These are phyloP conservation scores for Paramyrothecium sp. DNA, from an alignment of 2,329 filamentous ascomycete species.

Conservation along the genomic window DNA sequence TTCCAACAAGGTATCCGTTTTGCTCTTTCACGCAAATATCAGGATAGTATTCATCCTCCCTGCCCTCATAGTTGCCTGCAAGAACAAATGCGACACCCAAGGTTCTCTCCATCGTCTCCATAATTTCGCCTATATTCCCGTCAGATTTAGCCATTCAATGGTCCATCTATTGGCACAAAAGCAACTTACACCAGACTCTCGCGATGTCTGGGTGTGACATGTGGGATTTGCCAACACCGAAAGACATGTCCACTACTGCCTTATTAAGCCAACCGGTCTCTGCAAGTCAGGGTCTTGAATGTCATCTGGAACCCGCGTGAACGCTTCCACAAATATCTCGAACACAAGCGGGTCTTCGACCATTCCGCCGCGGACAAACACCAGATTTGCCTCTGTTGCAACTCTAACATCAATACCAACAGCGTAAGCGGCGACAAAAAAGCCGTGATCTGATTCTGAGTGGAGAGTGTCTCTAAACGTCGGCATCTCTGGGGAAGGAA, in stretches of 20 bases:
- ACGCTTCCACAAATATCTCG: neutral
- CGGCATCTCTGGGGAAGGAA: neutral
- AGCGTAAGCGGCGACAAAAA: neutral
- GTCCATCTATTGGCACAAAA: neutral
- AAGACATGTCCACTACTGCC: neutral
- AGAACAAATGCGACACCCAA: neutral
- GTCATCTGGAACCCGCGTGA: neutral
- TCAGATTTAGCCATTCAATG: neutral
- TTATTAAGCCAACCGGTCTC: neutral
- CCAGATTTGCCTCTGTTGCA: neutral
- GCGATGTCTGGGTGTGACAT: neutral
- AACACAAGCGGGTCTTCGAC: neutral
- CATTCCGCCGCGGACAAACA: neutral
- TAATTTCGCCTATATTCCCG: neutral
- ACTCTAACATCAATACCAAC: neutral
- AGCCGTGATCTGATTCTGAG: neutral
- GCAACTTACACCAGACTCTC: neutral
- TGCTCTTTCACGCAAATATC: neutral
- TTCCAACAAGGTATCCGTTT: neutral
- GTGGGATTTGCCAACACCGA: neutral
- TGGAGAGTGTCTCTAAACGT: neutral
- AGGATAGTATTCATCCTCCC: neutral
- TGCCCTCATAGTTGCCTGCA: neutral
- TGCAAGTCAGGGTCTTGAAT: neutral
- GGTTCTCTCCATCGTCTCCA: neutral